phyloP scores from a whole-genome alignment of 2,329 filamentous ascomycete genomes.

The Fusarium lyarnte region DNA sequence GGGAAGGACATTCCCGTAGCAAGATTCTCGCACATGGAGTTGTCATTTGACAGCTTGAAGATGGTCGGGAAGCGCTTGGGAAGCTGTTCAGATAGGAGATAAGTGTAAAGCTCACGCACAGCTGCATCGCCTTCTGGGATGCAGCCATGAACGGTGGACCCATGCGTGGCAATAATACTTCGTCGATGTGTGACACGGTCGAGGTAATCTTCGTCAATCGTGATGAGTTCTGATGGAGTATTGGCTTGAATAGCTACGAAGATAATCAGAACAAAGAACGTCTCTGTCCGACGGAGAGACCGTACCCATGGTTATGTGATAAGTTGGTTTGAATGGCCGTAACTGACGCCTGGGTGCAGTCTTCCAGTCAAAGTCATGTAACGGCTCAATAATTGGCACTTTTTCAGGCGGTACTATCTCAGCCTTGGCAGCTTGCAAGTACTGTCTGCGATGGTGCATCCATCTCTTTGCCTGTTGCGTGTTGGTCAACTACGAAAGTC shows the following conservation, averaged over 20 bases:
- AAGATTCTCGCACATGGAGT: slow-evolving; percentile 51
- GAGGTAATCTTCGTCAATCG: slow-evolving; percentile 62
- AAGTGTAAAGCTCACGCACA: slow-evolving; percentile 60
- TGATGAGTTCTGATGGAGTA: slow-evolving; percentile 60
- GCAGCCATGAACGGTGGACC: slow-evolving; percentile 53
- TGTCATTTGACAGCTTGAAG: slow-evolving; percentile 52
- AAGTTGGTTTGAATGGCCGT: slow-evolving; percentile 25
- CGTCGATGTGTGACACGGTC: slow-evolving; percentile 54
- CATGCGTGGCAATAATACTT: slow-evolving; percentile 45
- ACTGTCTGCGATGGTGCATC: slow-evolving; percentile 26
- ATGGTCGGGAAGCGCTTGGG: slow-evolving; percentile 60
- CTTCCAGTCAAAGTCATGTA: slow-evolving; percentile 28
- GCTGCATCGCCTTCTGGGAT: slow-evolving; percentile 52
- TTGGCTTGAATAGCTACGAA: slow-evolving; percentile 53
- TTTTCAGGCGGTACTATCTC: slow-evolving; percentile 1
- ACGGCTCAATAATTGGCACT: not conserved
- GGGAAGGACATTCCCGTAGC: slow-evolving; percentile 49
- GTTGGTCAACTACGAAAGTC: not conserved
- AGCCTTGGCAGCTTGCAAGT: not conserved
- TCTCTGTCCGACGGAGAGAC: rapidly evolving
- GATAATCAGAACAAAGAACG: not conserved
- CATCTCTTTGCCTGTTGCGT: slow-evolving; percentile 29
- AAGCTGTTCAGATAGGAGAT: slow-evolving; percentile 58
- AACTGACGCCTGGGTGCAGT: slow-evolving; percentile 5
- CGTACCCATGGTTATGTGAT: slow-evolving; percentile 33